A percentile compares a stretch with the other conserved stretches of the same genome.
These are phyloP conservation scores for Geum urbanum DNA, from an alignment of 306 rosid genomes.

Conservation along the genomic window DNA sequence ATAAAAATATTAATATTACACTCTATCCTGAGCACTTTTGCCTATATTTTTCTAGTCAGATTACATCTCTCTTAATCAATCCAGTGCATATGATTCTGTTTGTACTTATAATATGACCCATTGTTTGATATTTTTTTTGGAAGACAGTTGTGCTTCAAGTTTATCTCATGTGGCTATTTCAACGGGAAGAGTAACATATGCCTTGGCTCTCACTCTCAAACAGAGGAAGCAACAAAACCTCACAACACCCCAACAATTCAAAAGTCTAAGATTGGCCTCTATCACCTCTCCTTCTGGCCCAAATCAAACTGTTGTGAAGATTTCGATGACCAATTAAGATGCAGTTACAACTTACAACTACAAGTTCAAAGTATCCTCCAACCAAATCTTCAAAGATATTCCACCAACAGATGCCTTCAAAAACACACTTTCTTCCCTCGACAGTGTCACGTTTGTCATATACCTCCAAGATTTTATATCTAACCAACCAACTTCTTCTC, in stretches of 20 bases:
- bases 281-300: background rate
- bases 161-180: background rate
- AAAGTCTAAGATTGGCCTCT: background rate
- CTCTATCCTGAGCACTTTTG: too few relatives aligned
- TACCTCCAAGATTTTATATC: background rate
- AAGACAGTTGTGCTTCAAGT: background rate
- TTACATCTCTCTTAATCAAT: background rate
- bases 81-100: background rate
- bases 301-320: background rate
- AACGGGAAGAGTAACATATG: background rate
- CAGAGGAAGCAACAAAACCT: background rate
- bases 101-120: background rate
- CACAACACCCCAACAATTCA: background rate
- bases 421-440: conserved; percentile 1
- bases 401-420: background rate
- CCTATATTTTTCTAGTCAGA: too few relatives aligned
- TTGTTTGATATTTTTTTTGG: background rate
- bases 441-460: conserved; percentile 2
- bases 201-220: background rate
- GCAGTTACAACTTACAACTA: background rate
- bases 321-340: background rate
- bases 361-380: background rate
- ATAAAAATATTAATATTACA: too few relatives aligned
- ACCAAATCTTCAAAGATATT: conserved; percentile 10
- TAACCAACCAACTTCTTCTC: background rate